phyloP scores from a whole-genome alignment of 2,329 filamentous ascomycete species.

The Clonostachys sp. region DNA sequence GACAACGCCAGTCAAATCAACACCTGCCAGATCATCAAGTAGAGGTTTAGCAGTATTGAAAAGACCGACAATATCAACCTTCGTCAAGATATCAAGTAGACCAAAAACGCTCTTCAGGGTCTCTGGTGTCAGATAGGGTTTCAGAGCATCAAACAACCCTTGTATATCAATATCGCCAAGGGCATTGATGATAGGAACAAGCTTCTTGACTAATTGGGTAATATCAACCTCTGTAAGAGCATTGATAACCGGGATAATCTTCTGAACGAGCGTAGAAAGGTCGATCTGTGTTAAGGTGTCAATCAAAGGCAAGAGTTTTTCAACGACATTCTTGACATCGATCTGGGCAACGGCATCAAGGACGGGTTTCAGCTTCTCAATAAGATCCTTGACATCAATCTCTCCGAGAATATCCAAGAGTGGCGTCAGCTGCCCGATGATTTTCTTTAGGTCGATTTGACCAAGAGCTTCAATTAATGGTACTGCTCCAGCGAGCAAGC shows the following conservation, averaged over 20 bases:
- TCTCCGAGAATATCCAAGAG: conserved; percentile 21
- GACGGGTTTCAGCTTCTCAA: conserved; percentile 20
- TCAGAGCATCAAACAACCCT: conserved; percentile 22
- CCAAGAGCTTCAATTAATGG: conserved; percentile 27
- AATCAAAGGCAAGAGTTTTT: conserved; percentile 20
- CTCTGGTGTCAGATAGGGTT: conserved; percentile 24
- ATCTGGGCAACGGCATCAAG: conserved; percentile 19
- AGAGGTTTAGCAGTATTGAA: conserved; percentile 26
- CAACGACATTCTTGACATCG: conserved; percentile 18
- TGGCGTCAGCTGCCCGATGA: conserved; percentile 19
- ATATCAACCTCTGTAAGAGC: conserved; percentile 29
- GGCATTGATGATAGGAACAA: conserved; percentile 33
- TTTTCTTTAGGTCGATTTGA: conserved; percentile 23
- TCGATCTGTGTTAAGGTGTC: conserved; percentile 22
- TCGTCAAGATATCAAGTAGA: conserved; percentile 23
- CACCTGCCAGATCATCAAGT: conserved; percentile 22
- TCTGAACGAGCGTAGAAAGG: conserved; percentile 12
- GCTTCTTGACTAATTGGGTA: conserved; percentile 25
- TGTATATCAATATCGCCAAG: conserved; percentile 26
- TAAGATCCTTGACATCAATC: conserved; percentile 25
- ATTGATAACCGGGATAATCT: conserved; percentile 23
- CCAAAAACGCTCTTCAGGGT: conserved; percentile 28
- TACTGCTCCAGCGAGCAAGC: conserved; percentile 24
- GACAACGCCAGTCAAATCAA: conserved; percentile 26
- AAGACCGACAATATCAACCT: conserved; percentile 29